These are phyloP conservation scores for Cladochytrium replicatum DNA, from an alignment of 192 early-diverging fungal species.

Conservation along the genomic window DNA sequence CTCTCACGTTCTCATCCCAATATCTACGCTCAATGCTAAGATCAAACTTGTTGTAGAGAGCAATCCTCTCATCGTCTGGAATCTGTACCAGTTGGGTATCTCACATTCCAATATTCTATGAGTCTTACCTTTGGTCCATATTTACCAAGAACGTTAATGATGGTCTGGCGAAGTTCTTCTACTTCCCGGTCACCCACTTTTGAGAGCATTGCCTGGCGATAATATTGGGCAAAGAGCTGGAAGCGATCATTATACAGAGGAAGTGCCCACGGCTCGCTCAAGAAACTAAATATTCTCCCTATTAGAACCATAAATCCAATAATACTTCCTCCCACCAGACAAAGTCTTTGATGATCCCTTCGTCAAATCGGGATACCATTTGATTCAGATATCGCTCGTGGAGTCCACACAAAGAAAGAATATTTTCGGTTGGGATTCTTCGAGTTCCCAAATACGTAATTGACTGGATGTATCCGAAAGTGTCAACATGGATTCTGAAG, in stretches of 20 bases:
- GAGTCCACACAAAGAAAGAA: constrained; percentile 31
- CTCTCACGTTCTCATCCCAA: constrained; percentile 27
- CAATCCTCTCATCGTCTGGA: constrained; percentile 20
- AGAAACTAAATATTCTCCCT: constrained; percentile 23
- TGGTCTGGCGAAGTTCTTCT: constrained; percentile 16
- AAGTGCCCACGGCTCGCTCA: constrained; percentile 40
- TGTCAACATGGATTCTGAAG: constrained; percentile 39
- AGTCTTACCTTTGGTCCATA: constrained; percentile 12
- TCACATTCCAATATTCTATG: constrained; percentile 4
- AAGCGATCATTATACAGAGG: constrained; percentile 45
- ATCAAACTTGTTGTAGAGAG: constrained; percentile 39
- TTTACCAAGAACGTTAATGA: constrained; percentile 13
- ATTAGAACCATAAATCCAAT: background rate
- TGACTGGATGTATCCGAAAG: constrained; percentile 33
- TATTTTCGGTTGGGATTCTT: constrained; percentile 31
- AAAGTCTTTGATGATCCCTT: constrained; percentile 44
- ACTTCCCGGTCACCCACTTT: constrained; percentile 13
- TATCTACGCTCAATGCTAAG: constrained; percentile 18
- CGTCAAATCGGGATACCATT: constrained; percentile 40
- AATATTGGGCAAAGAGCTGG: constrained; percentile 16
- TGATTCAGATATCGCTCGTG: constrained; percentile 44
- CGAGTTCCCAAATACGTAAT: constrained; percentile 33
- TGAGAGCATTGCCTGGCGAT: constrained; percentile 18
- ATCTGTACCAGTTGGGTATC: constrained; percentile 15
- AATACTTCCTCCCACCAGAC: constrained; percentile 5